Base-by-base conservation (phyloP, 2,329 filamentous ascomycete species). In the Didymella arachidicola region DNA sequence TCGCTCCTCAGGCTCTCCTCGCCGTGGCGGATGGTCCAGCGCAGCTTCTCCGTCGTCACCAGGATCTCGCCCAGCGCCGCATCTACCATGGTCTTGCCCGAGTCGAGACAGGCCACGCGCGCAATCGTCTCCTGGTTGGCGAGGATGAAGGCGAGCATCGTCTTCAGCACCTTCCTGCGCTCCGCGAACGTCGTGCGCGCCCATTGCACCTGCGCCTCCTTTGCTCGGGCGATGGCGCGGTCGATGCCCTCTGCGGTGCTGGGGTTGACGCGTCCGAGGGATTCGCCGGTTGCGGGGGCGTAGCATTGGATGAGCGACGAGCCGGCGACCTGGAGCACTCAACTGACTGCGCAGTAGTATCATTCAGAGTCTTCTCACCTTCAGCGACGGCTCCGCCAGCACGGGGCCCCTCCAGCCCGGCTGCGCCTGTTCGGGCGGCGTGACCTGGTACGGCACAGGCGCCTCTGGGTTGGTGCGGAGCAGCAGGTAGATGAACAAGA, bases 81-180 rank as follows among this genome's bases (percentile, higher is more conserved):
- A 79, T 99, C 95, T 38, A 98, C 88, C 82, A 94, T 91, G 2
- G 96, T 97, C 83, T 99, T 99, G 63, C 95, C 95, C 41, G 92
- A 96, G 79, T 99, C 95, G 34, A 97, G 83, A 72, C 92, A 96
- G 48, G 93, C 94, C 29, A 92, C 87, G 16, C 87, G 85, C 69
- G 92, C 93, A 68, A 99, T 96, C 26, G 89, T 84, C 65, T 94
- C 90, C 75, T 97, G 93, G 74, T 98, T 90, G 64, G 96, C 90
- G 58, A 99, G 84, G 10, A 99, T 84, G 68, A 93, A 89, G 77
- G 88, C 89, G 67, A 96, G 82, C 72, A 99, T 82, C 7, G 92
- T 92, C 60, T 88, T 87, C 62, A 99, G 83, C 44, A 99, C 92
- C 68, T 86, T 88, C 65, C 89, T 85, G 60, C 95, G 85, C 75